Evolutionary conservation across 2,329 filamentous ascomycete genomes (phyloP).

Genomic region (Phialophora tarda): DNA sequence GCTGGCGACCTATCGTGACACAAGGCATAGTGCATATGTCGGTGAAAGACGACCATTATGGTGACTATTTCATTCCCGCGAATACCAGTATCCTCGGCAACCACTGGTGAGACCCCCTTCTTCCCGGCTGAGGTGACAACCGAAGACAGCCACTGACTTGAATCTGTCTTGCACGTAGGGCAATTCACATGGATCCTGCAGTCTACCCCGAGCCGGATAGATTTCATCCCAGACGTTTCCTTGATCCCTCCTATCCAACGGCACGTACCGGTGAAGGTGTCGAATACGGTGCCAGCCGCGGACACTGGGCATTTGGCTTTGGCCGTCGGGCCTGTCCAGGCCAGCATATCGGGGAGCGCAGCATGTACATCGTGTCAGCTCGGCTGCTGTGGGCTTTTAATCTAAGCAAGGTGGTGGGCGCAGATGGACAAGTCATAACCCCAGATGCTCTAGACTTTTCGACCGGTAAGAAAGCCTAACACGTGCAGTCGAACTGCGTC

Average conservation of each 20-base stretch:
- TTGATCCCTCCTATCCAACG: neutral
- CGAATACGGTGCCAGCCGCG: conserved; percentile 31
- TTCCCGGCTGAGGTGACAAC: too few relatives aligned
- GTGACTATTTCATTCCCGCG: neutral
- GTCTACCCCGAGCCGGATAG: neutral
- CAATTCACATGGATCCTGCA: neutral
- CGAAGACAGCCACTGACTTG: too few relatives aligned
- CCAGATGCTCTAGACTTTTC: too few relatives aligned
- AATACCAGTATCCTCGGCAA: neutral
- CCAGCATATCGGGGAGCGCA: conserved; percentile 34
- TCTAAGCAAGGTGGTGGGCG: too few relatives aligned
- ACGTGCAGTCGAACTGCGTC: too few relatives aligned
- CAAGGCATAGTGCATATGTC: neutral
- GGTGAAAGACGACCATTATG: neutral
- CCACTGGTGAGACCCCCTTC: neutral
- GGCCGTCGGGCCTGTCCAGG: conserved; percentile 37
- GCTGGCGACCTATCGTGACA: conserved; percentile 38
- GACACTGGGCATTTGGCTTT: conserved; percentile 36
- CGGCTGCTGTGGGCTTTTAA: conserved; percentile 58
- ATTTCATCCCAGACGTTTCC: neutral
- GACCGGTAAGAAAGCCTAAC: too few relatives aligned
- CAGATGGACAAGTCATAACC: too few relatives aligned
- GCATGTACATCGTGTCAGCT: conserved; percentile 59
- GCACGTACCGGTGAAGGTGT: neutral
- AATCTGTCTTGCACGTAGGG: neutral